Conservation (phyloP, 768 basidiomycete species). For the Naematelia aurantialba region DNA sequence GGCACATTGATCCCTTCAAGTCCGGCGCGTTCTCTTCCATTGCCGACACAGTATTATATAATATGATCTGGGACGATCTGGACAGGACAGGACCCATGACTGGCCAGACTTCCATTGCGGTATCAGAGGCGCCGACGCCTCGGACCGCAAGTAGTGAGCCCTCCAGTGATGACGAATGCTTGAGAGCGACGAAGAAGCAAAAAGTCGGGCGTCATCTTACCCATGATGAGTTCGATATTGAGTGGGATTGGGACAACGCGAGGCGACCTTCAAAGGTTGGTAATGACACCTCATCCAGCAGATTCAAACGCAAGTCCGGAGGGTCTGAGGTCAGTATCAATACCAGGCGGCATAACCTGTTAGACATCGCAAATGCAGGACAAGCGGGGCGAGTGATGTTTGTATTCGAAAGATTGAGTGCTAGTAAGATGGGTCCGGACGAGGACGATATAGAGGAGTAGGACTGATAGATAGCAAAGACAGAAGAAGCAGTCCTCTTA, state of each 20-base stretch:
- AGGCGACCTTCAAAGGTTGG: too few species aligned
- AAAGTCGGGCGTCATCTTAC: slow-evolving; percentile 1
- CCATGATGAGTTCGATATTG: slow-evolving; percentile 1
- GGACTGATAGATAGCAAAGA: too few species aligned
- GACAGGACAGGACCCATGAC: not conserved
- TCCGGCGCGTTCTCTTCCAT: slow-evolving; percentile 23
- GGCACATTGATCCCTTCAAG: slow-evolving; percentile 42
- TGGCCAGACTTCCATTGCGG: not conserved
- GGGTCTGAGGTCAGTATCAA: too few species aligned
- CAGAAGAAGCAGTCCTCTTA: too few species aligned
- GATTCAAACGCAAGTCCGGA: slow-evolving; percentile 7
- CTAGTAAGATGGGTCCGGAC: slow-evolving; percentile 7
- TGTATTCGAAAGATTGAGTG: slow-evolving; percentile 44
- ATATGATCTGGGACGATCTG: slow-evolving; percentile 25
- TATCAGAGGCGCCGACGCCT: not conserved
- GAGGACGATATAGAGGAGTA: slow-evolving; percentile 4
- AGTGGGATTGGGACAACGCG: too few species aligned
- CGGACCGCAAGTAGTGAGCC: too few species aligned
- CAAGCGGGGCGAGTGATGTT: slow-evolving; percentile 44
- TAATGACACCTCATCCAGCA: too few species aligned
- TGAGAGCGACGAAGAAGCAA: not conserved
- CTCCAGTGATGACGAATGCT: too few species aligned
- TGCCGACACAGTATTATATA: slow-evolving; percentile 34
- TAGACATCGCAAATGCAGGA: slow-evolving; percentile 21
- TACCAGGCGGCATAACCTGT: slow-evolving; percentile 40